A percentile compares a stretch with the other conserved stretches of the same genome.
These are phyloP conservation scores for Ascodesmis nigricans DNA, from an alignment of 495 filamentous ascomycete genomes.

Conservation along the genomic window DNA sequence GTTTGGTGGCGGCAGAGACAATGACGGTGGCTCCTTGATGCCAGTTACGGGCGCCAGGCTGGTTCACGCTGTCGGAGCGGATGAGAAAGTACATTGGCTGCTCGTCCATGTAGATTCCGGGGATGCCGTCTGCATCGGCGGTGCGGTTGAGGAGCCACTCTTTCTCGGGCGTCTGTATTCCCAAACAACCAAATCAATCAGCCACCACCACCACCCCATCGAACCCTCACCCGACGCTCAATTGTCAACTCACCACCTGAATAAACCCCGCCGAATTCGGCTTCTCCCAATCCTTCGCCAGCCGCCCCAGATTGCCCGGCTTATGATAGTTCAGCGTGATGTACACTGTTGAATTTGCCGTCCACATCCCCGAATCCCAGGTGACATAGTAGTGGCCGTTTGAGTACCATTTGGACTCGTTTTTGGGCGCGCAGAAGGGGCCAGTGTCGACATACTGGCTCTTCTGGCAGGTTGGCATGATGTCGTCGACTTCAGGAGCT, in stretches of 20 bases:
- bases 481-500: too few species aligned
- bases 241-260: too few species aligned
- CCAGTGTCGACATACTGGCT: conserved; percentile 9
- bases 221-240: too few species aligned
- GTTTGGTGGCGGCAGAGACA: conserved; percentile 4
- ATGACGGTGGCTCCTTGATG: conserved; percentile 10
- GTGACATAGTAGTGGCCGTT: conserved; percentile 16
- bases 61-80: conserved; percentile 1
- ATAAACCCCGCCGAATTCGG: conserved; percentile 11
- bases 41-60: not conserved
- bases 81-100: conserved; percentile 16
- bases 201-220: too few species aligned
- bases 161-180: too few species aligned
- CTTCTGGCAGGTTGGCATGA: conserved; percentile 1
- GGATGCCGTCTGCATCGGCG: not conserved
- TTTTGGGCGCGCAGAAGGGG: conserved; percentile 15
- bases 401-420: conserved; percentile 11
- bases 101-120: conserved; percentile 2
- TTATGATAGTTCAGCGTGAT: conserved; percentile 13
- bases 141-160: too few species aligned
- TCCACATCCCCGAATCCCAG: conserved; percentile 14
- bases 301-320: conserved; percentile 4
- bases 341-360: conserved; percentile 10
- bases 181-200: too few species aligned
- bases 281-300: conserved; percentile 10